Conservation (phyloP, 306 rosid genomes). For the Sicyos edulis region DNA sequence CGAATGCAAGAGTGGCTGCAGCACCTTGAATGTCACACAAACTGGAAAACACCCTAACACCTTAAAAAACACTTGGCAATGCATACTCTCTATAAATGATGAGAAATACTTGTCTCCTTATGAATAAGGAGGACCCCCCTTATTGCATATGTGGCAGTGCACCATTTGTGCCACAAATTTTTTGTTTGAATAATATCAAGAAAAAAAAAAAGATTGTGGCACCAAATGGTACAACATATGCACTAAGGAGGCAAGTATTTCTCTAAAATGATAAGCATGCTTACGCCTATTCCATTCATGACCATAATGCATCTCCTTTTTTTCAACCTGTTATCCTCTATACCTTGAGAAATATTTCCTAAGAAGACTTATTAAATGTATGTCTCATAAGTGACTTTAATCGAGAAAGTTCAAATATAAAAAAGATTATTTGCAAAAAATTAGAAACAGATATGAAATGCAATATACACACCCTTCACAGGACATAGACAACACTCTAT, state of each 20-base stretch:
- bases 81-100: background rate
- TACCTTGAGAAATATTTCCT: background rate
- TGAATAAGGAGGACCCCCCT: too few species aligned
- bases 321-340: background rate
- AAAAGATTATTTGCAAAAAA: slow-evolving; percentile 12
- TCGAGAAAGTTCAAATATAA: background rate
- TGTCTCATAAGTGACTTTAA: background rate
- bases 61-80: background rate
- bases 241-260: too few species aligned
- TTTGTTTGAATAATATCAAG: too few species aligned
- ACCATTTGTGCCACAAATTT: too few species aligned
- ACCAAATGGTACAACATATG: too few species aligned
- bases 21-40: background rate
- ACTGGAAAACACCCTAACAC: background rate
- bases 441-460: slow-evolving; percentile 27
- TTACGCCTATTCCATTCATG: background rate
- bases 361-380: too few species aligned
- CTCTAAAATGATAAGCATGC: slow-evolving; percentile 11
- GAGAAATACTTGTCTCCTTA: too few species aligned
- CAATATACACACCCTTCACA: slow-evolving; percentile 56
- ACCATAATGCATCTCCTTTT: background rate
- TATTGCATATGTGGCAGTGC: too few species aligned
- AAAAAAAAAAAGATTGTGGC: too few species aligned
- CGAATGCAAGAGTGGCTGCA: background rate
- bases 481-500: slow-evolving; percentile 99